A percentile compares a stretch with the other conserved stretches of the same genome.
Conservation (phyloP, 2,329 filamentous ascomycete species). For the Fusarium caatingaense region DNA sequence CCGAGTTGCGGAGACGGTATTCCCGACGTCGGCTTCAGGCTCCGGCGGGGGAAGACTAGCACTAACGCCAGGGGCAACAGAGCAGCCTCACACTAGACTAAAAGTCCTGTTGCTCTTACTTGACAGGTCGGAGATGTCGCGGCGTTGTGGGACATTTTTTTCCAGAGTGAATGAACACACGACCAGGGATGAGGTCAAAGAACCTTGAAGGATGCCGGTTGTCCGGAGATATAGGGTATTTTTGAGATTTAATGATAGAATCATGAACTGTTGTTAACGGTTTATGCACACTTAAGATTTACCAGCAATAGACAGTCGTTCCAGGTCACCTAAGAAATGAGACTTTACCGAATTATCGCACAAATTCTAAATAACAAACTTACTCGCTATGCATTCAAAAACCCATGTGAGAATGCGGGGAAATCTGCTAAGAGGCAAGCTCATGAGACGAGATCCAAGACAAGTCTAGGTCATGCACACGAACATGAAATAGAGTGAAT, state of each 20-base stretch:
- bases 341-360: too few species aligned
- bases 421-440: constrained; percentile 2
- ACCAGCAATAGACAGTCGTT: not conserved
- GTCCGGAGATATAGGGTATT: constrained; percentile 7
- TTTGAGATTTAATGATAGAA: too few species aligned
- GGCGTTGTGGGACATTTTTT: constrained; percentile 23
- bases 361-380: not conserved
- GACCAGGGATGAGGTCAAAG: constrained; percentile 6
- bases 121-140: constrained; percentile 33
- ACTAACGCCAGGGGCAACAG: constrained; percentile 20
- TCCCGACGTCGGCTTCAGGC: constrained; percentile 25
- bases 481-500: not conserved
- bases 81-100: not conserved
- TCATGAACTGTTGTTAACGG: not conserved
- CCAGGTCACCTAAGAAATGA: not conserved
- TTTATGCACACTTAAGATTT: not conserved
- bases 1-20: constrained; percentile 9
- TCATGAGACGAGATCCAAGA: not conserved
- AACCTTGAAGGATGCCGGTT: constrained; percentile 32
- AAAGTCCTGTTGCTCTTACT: not conserved
- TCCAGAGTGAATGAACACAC: not conserved
- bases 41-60: constrained; percentile 4
- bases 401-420: not conserved
- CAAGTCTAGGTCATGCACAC: not conserved
- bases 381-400: not conserved